These are phyloP conservation scores for Xylaria sp. DNA, from an alignment of 495 filamentous ascomycete genomes.

Conservation along the genomic window DNA sequence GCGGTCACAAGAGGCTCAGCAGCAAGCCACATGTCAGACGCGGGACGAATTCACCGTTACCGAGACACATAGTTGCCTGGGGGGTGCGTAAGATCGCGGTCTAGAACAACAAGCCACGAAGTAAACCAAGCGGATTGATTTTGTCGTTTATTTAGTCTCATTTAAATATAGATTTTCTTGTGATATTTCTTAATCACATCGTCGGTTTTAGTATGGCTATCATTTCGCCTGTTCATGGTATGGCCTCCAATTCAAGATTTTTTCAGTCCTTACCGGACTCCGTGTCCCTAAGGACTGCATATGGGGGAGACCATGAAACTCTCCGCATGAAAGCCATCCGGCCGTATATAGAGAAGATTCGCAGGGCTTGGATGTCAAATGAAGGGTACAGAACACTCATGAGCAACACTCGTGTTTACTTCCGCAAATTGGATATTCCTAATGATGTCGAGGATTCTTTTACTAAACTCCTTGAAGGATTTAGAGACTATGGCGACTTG, in stretches of 20 bases:
- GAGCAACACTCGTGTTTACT: neutral
- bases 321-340: neutral
- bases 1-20: neutral
- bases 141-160: neutral
- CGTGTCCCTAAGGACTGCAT: neutral
- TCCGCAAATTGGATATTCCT: neutral
- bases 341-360: slow-evolving; percentile 1
- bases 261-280: neutral
- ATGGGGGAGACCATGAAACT: neutral
- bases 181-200: neutral
- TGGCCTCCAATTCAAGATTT: neutral
- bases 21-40: neutral
- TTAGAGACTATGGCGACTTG: neutral
- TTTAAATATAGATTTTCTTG: neutral
- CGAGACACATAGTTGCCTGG: neutral
- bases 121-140: neutral
- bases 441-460: neutral
- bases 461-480: neutral
- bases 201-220: neutral
- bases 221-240: neutral
- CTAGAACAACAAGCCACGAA: neutral
- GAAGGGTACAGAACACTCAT: neutral
- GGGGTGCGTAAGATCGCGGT: neutral
- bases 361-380: slow-evolving; percentile 1
- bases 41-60: neutral